Evolutionary conservation across 371 early-diverging fungal species (phyloP).

Genomic region (Encephalitozoon romaleae): DNA sequence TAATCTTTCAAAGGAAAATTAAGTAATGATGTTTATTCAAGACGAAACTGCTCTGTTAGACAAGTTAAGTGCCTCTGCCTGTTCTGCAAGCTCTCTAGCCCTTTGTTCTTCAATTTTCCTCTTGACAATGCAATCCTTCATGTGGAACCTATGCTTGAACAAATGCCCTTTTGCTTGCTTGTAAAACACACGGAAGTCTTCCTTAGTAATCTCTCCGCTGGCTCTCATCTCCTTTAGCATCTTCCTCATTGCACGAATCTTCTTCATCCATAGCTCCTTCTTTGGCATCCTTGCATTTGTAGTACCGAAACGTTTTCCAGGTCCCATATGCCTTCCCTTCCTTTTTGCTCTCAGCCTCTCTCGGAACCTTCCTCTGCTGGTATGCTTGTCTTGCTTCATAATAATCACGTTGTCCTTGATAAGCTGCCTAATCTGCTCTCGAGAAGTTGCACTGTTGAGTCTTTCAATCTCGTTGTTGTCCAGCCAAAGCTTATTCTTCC

Average conservation of each 20-base stretch:
- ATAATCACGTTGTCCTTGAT: conserved; percentile 90
- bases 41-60: not conserved
- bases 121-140: conserved; percentile 98
- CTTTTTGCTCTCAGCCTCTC: conserved; percentile 82
- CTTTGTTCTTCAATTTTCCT: conserved; percentile 96
- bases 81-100: conserved; percentile 81
- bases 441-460: conserved; percentile 88
- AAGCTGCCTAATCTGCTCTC: conserved; percentile 80
- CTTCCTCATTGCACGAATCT: conserved; percentile 91
- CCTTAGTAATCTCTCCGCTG: conserved; percentile 78
- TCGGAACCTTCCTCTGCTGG: conserved; percentile 88
- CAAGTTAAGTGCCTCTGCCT: conserved; percentile 73
- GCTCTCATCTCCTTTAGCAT: conserved; percentile 92
- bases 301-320: conserved; percentile 94
- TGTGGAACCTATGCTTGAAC: conserved; percentile 98
- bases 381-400: conserved; percentile 79
- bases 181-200: conserved; percentile 90
- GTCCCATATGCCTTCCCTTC: conserved; percentile 93
- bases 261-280: conserved; percentile 93
- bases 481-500: conserved; percentile 95
- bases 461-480: conserved; percentile 92
- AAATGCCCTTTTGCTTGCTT: conserved; percentile 98
- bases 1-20: not conserved
- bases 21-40: not conserved
- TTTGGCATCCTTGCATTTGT: conserved; percentile 95